These are phyloP conservation scores for Verbascum thapsus DNA, from an alignment of 257 asterid species.

Conservation along the genomic window DNA sequence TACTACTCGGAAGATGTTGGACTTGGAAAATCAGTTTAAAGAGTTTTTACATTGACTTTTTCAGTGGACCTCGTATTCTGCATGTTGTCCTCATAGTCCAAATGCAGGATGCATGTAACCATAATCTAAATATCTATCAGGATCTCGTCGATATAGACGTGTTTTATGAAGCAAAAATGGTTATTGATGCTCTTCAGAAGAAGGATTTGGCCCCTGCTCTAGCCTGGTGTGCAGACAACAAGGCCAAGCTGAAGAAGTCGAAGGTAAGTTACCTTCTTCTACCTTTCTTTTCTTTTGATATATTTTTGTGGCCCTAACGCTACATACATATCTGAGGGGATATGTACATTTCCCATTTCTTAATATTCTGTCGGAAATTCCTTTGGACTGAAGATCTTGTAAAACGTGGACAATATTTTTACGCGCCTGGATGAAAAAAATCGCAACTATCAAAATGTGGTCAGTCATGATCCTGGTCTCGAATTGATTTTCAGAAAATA, in stretches of 20 bases:
- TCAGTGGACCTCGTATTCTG: slow-evolving; percentile 12
- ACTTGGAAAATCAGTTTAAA: slow-evolving; percentile 19
- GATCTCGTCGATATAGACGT: slow-evolving; percentile 95
- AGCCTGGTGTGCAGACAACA: slow-evolving; percentile 97
- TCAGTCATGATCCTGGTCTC: slow-evolving; percentile 5
- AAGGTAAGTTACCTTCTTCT: slow-evolving; percentile 52
- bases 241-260: slow-evolving; percentile 89
- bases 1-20: slow-evolving; percentile 12
- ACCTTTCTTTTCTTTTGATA: slow-evolving; percentile 13
- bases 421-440: neutral
- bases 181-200: slow-evolving; percentile 86
- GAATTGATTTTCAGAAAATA: neutral
- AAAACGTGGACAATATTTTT: slow-evolving; percentile 1
- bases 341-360: slow-evolving; percentile 6
- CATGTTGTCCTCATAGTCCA: slow-evolving; percentile 13
- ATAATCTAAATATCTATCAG: slow-evolving; percentile 45
- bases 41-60: slow-evolving; percentile 17
- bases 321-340: slow-evolving; percentile 4
- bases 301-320: slow-evolving; percentile 20
- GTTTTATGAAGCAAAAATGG: slow-evolving; percentile 90
- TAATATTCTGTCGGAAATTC: neutral
- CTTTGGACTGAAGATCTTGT: slow-evolving; percentile 5
- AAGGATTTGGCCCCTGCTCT: slow-evolving; percentile 93
- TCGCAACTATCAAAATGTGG: neutral
- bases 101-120: slow-evolving; percentile 27